These are phyloP conservation scores for Neonectria hederae DNA, from an alignment of 2,329 filamentous ascomycete genomes.

Conservation along the genomic window DNA sequence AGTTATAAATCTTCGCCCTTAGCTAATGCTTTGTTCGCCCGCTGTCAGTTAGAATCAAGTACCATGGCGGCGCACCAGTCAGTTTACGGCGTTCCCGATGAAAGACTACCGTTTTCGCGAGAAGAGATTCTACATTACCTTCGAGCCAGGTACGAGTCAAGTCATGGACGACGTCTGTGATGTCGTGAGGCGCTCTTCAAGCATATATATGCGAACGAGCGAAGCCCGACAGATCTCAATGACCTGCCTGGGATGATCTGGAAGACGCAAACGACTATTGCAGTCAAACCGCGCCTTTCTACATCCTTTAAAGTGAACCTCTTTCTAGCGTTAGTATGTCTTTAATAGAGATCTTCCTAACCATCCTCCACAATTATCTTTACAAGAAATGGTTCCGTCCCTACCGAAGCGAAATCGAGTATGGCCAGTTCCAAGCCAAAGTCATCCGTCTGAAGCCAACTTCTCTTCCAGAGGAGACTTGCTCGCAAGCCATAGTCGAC, in stretches of 20 bases:
- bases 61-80: too few species aligned
- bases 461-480: neutral
- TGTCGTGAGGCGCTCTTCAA: too few species aligned
- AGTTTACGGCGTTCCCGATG: too few species aligned
- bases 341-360: too few species aligned
- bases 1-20: too few species aligned
- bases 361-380: constrained; percentile 17
- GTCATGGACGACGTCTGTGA: neutral
- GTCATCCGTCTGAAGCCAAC: neutral
- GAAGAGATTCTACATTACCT: neutral
- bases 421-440: constrained; percentile 22
- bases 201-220: too few species aligned
- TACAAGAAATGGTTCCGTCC: constrained; percentile 20
- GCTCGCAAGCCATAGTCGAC: neutral
- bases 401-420: constrained; percentile 28
- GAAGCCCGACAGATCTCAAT: too few species aligned
- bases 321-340: too few species aligned
- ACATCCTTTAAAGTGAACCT: neutral
- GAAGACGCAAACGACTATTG: neutral
- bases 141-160: neutral
- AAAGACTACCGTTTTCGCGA: neutral
- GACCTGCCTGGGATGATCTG: neutral
- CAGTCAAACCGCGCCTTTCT: neutral
- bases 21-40: too few species aligned
- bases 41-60: too few species aligned